phyloP scores from a whole-genome alignment of 73 alveolate species.

The Uronychia setigera region DNA sequence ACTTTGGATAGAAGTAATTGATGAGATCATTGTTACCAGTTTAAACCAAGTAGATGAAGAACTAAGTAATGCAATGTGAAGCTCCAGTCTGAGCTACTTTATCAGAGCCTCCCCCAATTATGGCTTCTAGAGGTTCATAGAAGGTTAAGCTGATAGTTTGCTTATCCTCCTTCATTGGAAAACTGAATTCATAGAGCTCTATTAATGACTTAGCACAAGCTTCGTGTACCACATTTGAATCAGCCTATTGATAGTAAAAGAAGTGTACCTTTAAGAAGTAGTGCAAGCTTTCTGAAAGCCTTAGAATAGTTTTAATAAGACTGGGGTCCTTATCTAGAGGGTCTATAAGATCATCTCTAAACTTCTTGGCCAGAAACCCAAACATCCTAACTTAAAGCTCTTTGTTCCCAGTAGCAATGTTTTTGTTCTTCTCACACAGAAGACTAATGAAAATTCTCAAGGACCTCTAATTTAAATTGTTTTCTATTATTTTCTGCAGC shows the following conservation, averaged over 20 bases:
- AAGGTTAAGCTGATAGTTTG: constrained; percentile 35
- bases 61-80: constrained; percentile 24
- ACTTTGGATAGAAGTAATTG: constrained; percentile 46
- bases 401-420: constrained; percentile 19
- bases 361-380: constrained; percentile 42
- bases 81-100: constrained; percentile 56
- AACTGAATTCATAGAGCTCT: constrained; percentile 40
- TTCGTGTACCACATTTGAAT: constrained; percentile 43
- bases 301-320: constrained; percentile 46
- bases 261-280: constrained; percentile 6
- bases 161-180: constrained; percentile 45
- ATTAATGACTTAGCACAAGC: constrained; percentile 50
- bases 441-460: constrained; percentile 23
- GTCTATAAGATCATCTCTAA: constrained; percentile 20
- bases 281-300: constrained; percentile 31
- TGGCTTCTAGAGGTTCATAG: constrained; percentile 54
- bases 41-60: constrained; percentile 36
- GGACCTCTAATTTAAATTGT: neutral
- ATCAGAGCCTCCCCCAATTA: constrained; percentile 53
- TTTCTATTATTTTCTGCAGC: constrained; percentile 5
- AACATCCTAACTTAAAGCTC: constrained; percentile 45
- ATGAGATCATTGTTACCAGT: constrained; percentile 8
- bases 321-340: constrained; percentile 62
- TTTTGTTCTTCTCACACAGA: constrained; percentile 21
- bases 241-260: constrained; percentile 21